Base-by-base conservation (phyloP, 1,139 yeast genomes). In the Meyerozyma smithsonii region DNA sequence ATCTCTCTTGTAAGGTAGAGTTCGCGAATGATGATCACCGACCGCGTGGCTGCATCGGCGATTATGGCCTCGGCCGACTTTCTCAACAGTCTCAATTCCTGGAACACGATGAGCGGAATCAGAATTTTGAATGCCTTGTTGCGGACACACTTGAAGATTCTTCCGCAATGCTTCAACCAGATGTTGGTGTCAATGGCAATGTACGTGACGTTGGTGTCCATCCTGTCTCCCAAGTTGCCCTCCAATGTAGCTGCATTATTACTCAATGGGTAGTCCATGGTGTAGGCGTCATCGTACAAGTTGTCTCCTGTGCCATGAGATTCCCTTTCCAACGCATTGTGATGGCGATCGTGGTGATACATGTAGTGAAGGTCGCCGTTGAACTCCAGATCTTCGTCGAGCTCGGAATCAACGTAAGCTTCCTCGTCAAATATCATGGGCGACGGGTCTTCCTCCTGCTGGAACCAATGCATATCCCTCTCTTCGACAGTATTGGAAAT, bases 151-250 rank as follows among this genome's bases (percentile, higher is more conserved):
- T 84, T 84, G 64, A 74, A 84, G 23, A 84, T 69, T 44, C 84
- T 70, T 2, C 92, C 94, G 56, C 89, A 84, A 55, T 84, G 90
- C 50, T 84, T 82, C 47, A 84, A 64, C 92, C 92, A 84, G 44
- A 84, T 79, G 46, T 85, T 84, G 6, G 94, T 84, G 61, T 84
- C 94, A 41, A 84, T 66, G 1, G 88, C 78, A 41, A 84, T 72
- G 49, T 72, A 74, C 0, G 89, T 81, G 32, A 77, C 61, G 8
- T 69, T 58, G 7, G 74, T 68, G 51, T 78, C 84, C 72, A 78
- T 76, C 35, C 68, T 61, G 41, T 69, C 72, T 4, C 77, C 77
- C 38, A 71, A 57, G 49, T 71, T 62, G 11, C 77, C 77, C 39
- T 62, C 69, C 7, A 59, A 37, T 41, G 46, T 36, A 45, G 47